Percentiles rank a stretch among this genome's conserved stretches.
Conservation (phyloP, 257 asterid genomes). For the Solanum tarapatanum region DNA sequence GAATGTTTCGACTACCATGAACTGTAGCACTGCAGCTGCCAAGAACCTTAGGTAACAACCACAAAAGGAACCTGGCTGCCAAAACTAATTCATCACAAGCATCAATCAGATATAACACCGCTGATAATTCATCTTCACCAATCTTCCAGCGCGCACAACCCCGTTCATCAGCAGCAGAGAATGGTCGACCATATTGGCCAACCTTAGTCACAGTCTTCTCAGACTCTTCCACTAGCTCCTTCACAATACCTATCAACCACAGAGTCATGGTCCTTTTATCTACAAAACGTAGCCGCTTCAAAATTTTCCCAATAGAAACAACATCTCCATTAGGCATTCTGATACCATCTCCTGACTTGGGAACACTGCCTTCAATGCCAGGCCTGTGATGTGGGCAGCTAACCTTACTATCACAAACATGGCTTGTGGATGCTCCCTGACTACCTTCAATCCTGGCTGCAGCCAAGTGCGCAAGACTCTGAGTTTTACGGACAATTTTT, state of each 20-base stretch:
- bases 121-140: slow-evolving; percentile 81
- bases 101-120: slow-evolving; percentile 78
- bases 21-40: slow-evolving; percentile 44
- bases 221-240: slow-evolving; percentile 69
- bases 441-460: slow-evolving; percentile 96
- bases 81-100: slow-evolving; percentile 61
- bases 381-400: slow-evolving; percentile 76
- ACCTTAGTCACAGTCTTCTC: slow-evolving; percentile 52
- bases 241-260: slow-evolving; percentile 73
- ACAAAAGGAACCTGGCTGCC: slow-evolving; percentile 70
- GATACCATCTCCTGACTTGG: slow-evolving; percentile 43
- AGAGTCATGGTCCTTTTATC: slow-evolving; percentile 54
- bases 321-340: slow-evolving; percentile 45
- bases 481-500: slow-evolving; percentile 86
- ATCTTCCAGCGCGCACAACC: slow-evolving; percentile 66
- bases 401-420: slow-evolving; percentile 71
- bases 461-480: slow-evolving; percentile 90
- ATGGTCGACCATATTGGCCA: slow-evolving; percentile 54
- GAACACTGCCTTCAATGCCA: slow-evolving; percentile 42
- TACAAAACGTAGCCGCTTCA: slow-evolving; percentile 65
- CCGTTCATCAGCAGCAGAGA: slow-evolving; percentile 58
- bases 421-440: slow-evolving; percentile 97
- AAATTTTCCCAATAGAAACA: slow-evolving; percentile 49
- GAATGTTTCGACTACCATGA: slow-evolving; percentile 47
- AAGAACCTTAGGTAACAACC: slow-evolving; percentile 81